phyloP scores from a whole-genome alignment of 2,329 filamentous ascomycete species.

The Pseudocercospora fuligena region DNA sequence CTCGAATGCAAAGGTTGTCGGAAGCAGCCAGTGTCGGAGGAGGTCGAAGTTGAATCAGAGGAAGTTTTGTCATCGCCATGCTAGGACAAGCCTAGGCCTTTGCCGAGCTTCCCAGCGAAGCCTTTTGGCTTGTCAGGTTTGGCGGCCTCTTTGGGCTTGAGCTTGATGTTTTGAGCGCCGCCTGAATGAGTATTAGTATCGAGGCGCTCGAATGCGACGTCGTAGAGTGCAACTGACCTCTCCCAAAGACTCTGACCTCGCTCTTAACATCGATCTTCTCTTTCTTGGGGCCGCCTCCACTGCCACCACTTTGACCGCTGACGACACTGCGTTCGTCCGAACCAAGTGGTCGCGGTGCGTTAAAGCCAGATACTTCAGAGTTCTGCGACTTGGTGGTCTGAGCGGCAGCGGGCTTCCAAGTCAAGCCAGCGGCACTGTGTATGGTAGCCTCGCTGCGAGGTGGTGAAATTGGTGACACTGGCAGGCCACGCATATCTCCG shows the following conservation, averaged over 20 bases:
- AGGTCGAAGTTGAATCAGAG: background rate
- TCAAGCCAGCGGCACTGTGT: constrained; percentile 30
- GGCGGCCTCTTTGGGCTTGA: constrained; percentile 48
- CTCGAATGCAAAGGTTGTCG: background rate
- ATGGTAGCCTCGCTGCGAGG: constrained; percentile 30
- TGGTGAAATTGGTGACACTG: constrained; percentile 25
- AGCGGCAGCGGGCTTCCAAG: constrained; percentile 32
- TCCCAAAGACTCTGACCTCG: constrained; percentile 58
- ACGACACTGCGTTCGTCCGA: constrained; percentile 36
- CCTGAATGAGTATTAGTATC: constrained; percentile 40
- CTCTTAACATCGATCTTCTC: constrained; percentile 54
- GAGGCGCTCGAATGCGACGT: constrained; percentile 28
- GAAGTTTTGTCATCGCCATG: background rate
- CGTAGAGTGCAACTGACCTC: constrained; percentile 52
- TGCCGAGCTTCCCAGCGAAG: constrained; percentile 22
- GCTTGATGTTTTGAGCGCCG: constrained; percentile 60
- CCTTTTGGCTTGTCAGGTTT: constrained; percentile 23
- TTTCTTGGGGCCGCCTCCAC: constrained; percentile 37
- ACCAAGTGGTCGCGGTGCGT: constrained; percentile 36
- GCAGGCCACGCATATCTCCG: constrained; percentile 18
- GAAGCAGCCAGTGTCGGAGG: background rate
- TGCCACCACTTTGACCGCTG: constrained; percentile 40
- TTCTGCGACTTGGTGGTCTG: constrained; percentile 20
- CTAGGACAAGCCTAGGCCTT: constrained; percentile 18
- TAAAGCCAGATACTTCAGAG: constrained; percentile 35